Evolutionary conservation across 148 eudicot genomes (phyloP).

Genomic region (Rhododendron vialii): DNA sequence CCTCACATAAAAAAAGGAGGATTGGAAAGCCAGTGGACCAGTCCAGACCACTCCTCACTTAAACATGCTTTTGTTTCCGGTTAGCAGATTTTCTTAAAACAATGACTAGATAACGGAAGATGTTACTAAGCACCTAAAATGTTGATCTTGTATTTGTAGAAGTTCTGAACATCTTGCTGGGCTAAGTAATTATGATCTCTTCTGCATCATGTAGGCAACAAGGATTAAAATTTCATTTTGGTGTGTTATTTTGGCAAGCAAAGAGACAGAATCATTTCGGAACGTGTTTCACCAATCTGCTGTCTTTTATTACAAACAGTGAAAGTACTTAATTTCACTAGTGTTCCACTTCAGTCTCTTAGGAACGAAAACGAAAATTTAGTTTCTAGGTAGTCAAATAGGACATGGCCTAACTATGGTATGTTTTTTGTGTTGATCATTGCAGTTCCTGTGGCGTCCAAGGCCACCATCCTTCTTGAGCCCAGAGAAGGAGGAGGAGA

Average conservation of each 20-base stretch:
- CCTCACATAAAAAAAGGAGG: background rate
- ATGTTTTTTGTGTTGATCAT: background rate
- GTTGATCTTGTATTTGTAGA: background rate
- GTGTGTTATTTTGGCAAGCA: background rate
- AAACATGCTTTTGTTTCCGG: background rate
- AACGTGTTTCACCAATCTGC: background rate
- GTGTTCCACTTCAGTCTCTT: background rate
- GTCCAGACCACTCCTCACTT: background rate
- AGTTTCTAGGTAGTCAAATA: background rate
- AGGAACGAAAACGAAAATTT: background rate
- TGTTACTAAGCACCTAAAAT: background rate
- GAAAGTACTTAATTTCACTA: background rate
- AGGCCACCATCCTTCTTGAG: constrained; percentile 80
- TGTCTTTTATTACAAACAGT: background rate
- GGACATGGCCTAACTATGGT: background rate
- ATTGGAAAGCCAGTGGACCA: background rate
- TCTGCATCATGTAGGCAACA: background rate
- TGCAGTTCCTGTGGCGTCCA: constrained; percentile 83
- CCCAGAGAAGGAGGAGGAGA: constrained; percentile 90
- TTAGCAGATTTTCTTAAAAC: background rate
- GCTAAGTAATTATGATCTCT: background rate
- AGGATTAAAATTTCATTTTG: background rate
- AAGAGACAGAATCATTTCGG: background rate
- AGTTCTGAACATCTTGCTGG: background rate
- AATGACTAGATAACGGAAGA: background rate